These are phyloP conservation scores for Hemileccinum impolitum DNA, from an alignment of 768 basidiomycete genomes.

Conservation along the genomic window DNA sequence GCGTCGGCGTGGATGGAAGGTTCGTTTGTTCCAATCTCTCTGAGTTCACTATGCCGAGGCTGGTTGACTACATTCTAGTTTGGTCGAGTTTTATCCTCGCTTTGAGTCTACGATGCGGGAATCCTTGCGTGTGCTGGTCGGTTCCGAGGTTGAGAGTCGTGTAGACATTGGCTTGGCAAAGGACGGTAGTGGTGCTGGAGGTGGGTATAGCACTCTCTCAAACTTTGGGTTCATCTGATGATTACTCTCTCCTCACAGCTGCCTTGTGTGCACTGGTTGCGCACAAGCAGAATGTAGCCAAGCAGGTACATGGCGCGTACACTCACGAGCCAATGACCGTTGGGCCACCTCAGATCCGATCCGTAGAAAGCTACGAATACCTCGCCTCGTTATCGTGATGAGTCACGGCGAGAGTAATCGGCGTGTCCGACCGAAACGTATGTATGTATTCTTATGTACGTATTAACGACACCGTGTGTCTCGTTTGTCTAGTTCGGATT, in stretches of 20 bases:
- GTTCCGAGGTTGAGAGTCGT: slow-evolving; percentile 72
- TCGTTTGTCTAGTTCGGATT: background rate
- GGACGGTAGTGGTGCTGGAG: slow-evolving; percentile 96
- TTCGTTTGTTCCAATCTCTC: slow-evolving; percentile 27
- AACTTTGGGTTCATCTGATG: background rate
- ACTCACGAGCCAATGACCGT: slow-evolving; percentile 1
- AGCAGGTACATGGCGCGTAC: slow-evolving; percentile 8
- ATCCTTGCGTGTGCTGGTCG: slow-evolving; percentile 72
- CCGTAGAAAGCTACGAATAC: slow-evolving; percentile 11
- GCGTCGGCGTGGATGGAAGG: slow-evolving; percentile 94
- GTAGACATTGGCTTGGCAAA: slow-evolving; percentile 92
- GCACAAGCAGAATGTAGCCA: slow-evolving; percentile 21
- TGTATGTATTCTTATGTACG: slow-evolving; percentile 9
- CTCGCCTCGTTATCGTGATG: slow-evolving; percentile 21
- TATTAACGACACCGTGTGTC: slow-evolving; percentile 6
- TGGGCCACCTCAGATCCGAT: slow-evolving; percentile 10
- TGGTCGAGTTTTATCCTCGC: slow-evolving; percentile 89
- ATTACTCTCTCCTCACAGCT: slow-evolving; percentile 43
- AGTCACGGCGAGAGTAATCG: background rate
- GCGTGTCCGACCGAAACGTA: background rate
- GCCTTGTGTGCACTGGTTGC: slow-evolving; percentile 74
- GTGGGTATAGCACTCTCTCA: slow-evolving; percentile 40
- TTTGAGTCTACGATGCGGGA: slow-evolving; percentile 75
- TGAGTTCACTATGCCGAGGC: background rate
- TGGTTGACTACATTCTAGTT: slow-evolving; percentile 39